These are phyloP conservation scores for Tricholoma furcatifolium DNA, from an alignment of 768 basidiomycete genomes.

Conservation along the genomic window DNA sequence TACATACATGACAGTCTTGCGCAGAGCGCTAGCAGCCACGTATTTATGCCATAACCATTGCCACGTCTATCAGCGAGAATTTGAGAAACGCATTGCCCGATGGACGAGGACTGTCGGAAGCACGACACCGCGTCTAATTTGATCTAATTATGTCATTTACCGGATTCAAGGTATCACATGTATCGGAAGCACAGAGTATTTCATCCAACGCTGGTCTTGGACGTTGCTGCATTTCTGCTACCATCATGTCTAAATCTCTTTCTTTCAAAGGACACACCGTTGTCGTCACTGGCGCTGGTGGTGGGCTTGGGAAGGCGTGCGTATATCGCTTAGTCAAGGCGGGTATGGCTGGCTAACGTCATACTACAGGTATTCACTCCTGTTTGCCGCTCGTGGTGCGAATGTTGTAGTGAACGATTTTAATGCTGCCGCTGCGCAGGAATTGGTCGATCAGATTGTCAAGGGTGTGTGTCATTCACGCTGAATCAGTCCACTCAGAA, in stretches of 20 bases:
- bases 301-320: constrained; percentile 90
- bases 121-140: not conserved
- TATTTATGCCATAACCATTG: constrained; percentile 26
- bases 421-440: constrained; percentile 82
- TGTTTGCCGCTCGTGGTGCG: constrained; percentile 92
- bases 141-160: not conserved
- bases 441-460: constrained; percentile 87
- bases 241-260: constrained; percentile 41
- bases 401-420: constrained; percentile 97
- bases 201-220: not conserved
- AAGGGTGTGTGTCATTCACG: constrained; percentile 73
- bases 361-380: constrained; percentile 75
- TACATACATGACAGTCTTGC: constrained; percentile 36
- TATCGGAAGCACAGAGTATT: constrained; percentile 13
- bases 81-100: not conserved
- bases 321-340: constrained; percentile 22
- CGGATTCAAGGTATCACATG: constrained; percentile 20
- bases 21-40: constrained; percentile 27
- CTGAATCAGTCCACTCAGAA: not conserved
- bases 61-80: not conserved
- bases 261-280: constrained; percentile 91
- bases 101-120: not conserved
- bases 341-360: constrained; percentile 3
- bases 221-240: not conserved
- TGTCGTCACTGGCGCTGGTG: constrained; percentile 93